Base-by-base conservation (phyloP, 2,329 filamentous ascomycete species). In the Berkeleyomyces basicola region DNA sequence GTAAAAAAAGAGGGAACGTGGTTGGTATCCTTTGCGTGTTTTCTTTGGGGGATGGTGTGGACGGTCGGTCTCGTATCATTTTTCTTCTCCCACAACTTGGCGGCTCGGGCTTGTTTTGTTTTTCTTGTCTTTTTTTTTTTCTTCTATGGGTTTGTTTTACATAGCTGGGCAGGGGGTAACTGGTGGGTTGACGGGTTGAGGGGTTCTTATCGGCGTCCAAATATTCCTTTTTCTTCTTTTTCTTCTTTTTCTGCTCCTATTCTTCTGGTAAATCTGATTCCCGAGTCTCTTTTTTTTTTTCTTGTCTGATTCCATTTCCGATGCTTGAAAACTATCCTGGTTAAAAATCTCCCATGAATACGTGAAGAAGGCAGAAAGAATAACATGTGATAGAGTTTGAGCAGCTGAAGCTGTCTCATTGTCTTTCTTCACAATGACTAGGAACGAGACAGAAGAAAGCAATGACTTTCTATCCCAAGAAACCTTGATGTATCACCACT, bases 181-280 rank as follows among this genome's bases (percentile, higher is more conserved):
- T 23, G 49, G n/a, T 7, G 55, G 39, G 49, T 63, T 36, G 23
- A 58, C 36, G 23, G 53, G 33, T 16, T 16, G 40, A 46, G 31
- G 55, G 61, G 36, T 51, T 62, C 11, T 58, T 33, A 37, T 51
- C 53, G 61, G 61, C 51, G 61, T 62, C 61, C 37, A 47, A 57
- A 57, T 63, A 36, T 53, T 53, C 10, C 23, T 39, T 39, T 31
- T n/a, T n/a, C n/a, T n/a, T n/a, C n/a, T n/a, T n/a, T 7, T 58
- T 58, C 43, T 53, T 58, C 7, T 47, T 36, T 36, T 47, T 58
- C 43, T 36, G 42, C 43, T 51, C 39, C 44, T n/a, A 58, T 58
- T 7, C 23, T 23, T 23, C 14, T 33, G 14, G 9, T 57, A 42
- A 58, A 58, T 44, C 40, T 10, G 55, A 58, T 14, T 58, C 55